Evolutionary conservation across 148 eudicot species (phyloP).

Genomic region (Rheum nobile): DNA sequence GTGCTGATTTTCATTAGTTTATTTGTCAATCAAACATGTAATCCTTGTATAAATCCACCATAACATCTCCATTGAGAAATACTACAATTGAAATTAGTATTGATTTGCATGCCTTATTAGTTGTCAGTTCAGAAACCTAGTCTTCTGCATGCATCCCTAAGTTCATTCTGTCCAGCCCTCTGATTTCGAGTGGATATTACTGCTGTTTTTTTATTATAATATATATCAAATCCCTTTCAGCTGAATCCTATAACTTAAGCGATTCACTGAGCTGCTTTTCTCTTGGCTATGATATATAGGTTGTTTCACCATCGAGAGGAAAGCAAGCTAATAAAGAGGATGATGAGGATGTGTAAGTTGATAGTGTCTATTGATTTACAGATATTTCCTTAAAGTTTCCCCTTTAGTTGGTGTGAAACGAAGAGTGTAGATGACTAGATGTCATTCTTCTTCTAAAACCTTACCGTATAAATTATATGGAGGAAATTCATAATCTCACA

Average conservation of each 20-base stretch:
- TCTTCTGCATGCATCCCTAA: background rate
- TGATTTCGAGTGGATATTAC: background rate
- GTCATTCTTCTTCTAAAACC: background rate
- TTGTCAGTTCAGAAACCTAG: background rate
- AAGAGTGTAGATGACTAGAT: background rate
- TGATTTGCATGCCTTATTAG: background rate
- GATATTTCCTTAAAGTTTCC: background rate
- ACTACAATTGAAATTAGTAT: background rate
- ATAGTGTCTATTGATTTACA: background rate
- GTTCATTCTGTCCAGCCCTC: background rate
- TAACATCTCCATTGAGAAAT: background rate
- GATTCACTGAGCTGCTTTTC: slow-evolving; percentile 1
- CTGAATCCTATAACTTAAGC: background rate
- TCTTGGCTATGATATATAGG: background rate
- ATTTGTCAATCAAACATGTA: background rate
- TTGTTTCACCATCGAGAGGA: background rate
- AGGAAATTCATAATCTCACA: background rate
- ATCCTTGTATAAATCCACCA: background rate
- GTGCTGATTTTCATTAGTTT: background rate
- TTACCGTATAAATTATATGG: background rate
- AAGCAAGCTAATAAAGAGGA: background rate
- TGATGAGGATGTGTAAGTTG: background rate
- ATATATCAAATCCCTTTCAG: background rate
- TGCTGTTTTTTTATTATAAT: background rate
- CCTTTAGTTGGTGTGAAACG: background rate